Evolutionary conservation across 768 basidiomycete genomes (phyloP), one percentile per base, ranked within the genome.

Genomic region (Collybia sp.): DNA sequence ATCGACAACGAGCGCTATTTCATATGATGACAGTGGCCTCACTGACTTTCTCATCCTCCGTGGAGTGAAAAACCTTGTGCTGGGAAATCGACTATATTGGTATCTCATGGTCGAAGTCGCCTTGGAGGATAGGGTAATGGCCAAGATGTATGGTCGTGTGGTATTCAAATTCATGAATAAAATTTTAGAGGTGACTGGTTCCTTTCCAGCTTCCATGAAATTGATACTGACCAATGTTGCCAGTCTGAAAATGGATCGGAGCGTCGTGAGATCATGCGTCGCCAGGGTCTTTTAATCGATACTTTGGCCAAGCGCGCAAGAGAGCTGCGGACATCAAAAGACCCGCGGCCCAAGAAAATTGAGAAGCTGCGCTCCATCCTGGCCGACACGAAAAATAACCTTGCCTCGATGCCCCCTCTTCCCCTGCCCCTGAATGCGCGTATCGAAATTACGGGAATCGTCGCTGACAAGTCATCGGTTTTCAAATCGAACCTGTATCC

Each of bases 401-500:
- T 97, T n/a, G 69, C 80, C 8, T 77, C 82, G 1, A 86, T 98
- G 62, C 65, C 84, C 1, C 78, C 88, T 0, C 74, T 99, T 0
- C 90, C 95, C 0, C 79, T 96, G 1, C 96, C 96, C 2, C 77
- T 98, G 42, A 88, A 97, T 54, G 92, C 94, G n/a, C 77, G 77
- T 13, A 69, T 95, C 30, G 79, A 85, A 50, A 75, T 96, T 32
- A 87, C 82, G 0, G 93, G 95, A 0, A 89, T 98, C 58, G 82
- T 85, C 40, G 71, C 94, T 1, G 94, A 98, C 45, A 91, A 92
- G 59, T 95, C 92, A 1, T 88, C 87, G 13, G 87, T 98, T 31
- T 98, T 99, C 79, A 99, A 98, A 62, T 96, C 93, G 38, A 97
- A 94, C 60, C 82, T 97, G 44, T 92, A 83, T 56, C 96, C 96